These are phyloP conservation scores for Yamadazyma sp. DNA, from an alignment of 805 yeast species.

Conservation along the genomic window DNA sequence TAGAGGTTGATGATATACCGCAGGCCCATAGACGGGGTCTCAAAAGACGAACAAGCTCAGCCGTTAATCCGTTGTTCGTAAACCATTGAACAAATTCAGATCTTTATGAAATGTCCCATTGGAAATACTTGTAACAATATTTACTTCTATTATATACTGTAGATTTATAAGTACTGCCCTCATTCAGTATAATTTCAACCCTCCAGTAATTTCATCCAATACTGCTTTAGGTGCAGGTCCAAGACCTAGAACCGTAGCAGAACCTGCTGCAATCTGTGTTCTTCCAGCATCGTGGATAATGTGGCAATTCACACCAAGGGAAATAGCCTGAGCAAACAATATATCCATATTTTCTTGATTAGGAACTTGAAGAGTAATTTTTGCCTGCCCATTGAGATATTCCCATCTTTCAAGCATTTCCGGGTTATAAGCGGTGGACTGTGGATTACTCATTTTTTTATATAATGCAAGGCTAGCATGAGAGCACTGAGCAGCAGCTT, in stretches of 20 bases:
- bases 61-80: constrained; percentile 39
- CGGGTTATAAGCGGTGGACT: constrained; percentile 58
- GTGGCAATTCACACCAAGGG: constrained; percentile 73
- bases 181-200: constrained; percentile 64
- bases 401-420: constrained; percentile 72
- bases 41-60: constrained; percentile 43
- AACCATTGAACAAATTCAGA: constrained; percentile 13
- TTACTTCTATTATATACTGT: constrained; percentile 7
- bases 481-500: constrained; percentile 95
- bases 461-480: constrained; percentile 96
- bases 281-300: constrained; percentile 96
- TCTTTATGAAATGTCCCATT: background rate
- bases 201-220: constrained; percentile 79
- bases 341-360: constrained; percentile 70
- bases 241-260: constrained; percentile 92
- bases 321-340: constrained; percentile 76
- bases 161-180: background rate
- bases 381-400: constrained; percentile 82
- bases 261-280: constrained; percentile 94
- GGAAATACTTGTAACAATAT: constrained; percentile 4
- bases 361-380: constrained; percentile 78
- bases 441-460: constrained; percentile 57
- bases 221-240: constrained; percentile 93
- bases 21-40: constrained; percentile 25
- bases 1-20: constrained; percentile 37